These are phyloP conservation scores for Quercus bicolor DNA, from an alignment of 306 rosid species.

Conservation along the genomic window DNA sequence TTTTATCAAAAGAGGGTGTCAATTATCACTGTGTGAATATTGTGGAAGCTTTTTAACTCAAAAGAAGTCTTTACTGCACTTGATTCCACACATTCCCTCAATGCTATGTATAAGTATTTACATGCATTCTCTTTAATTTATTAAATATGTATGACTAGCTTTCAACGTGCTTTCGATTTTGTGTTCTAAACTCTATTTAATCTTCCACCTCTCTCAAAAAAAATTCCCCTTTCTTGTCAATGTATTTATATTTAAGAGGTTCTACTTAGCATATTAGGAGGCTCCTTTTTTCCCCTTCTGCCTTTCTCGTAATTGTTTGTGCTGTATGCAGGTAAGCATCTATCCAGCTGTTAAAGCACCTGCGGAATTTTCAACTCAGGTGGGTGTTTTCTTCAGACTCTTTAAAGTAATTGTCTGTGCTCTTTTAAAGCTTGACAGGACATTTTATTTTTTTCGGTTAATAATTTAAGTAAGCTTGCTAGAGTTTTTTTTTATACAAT, in stretches of 20 bases:
- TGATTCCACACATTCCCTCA: not conserved
- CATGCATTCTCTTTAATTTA: not conserved
- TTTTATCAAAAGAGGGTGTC: not conserved
- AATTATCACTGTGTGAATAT: not conserved
- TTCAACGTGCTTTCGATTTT: not conserved
- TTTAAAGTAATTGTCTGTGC: too few species aligned
- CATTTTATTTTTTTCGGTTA: not conserved
- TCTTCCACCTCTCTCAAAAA: not conserved
- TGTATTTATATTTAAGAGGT: not conserved
- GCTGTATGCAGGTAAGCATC: slow-evolving; percentile 69
- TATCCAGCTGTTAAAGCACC: slow-evolving; percentile 94
- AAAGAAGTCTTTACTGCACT: not conserved
- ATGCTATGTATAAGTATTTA: not conserved
- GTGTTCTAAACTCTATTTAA: not conserved
- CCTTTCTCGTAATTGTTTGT: slow-evolving; percentile 22
- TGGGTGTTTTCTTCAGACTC: slow-evolving; percentile 20
- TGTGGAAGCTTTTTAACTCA: not conserved
- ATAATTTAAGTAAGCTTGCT: not conserved
- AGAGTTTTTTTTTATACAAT: not conserved
- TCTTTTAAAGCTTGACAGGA: not conserved
- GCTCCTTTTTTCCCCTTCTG: not conserved
- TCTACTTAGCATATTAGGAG: not conserved
- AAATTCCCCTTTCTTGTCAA: not conserved
- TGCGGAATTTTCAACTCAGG: slow-evolving; percentile 76
- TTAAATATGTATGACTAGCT: not conserved